Evolutionary conservation across 495 filamentous ascomycete genomes (phyloP), one percentile per base, ranked within the genome.

Genomic region (Patellaria atrata): DNA sequence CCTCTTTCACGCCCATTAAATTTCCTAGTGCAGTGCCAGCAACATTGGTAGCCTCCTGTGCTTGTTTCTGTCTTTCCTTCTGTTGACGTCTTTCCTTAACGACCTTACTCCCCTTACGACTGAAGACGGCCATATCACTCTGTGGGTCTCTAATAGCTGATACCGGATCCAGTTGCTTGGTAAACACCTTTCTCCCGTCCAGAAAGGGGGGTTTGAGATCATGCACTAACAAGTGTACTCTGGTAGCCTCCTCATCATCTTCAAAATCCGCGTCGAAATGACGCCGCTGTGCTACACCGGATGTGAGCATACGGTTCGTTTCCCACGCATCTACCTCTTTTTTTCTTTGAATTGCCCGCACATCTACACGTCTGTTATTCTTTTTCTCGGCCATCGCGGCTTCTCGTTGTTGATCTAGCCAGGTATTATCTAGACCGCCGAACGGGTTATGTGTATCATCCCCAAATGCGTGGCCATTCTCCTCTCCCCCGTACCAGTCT

Each of bases 51-150:
- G 91, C 85, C 43, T 94, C 79, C 55, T 96, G 83, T 5, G 89
- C 91, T 55, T 94, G 86, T 45, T 84, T 87, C 41, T 93, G 82
- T 22, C 91, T 73, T 52, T 99, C 91, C 34, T 83, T 77, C 54
- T 93, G 87, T 57, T 87, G 82, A 38, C 91, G 63, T 45, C 76
- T 75, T 40, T 99, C 89, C 49, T 77, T 78, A 7, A 99, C 91
- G 5, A 94, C 82, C 46, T 71, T 79, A 51, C 89, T 96, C 1
- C 91, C 91, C 58, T 94, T 96, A 14, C 87, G 73, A 62, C 82
- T 87, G 45, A 96, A 99, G 10, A 99, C 82, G 6, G 91, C 91
- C 91, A 99, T 93, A 49, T 99, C 91, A 54, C 91, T 96, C 56
- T 96, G 89, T 10, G 83, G 77, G 53, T 99, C 91, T 10, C 78